Evolutionary conservation across 2,329 filamentous ascomycete genomes (phyloP).

Genomic region (Pseudogymnoascus sp.): DNA sequence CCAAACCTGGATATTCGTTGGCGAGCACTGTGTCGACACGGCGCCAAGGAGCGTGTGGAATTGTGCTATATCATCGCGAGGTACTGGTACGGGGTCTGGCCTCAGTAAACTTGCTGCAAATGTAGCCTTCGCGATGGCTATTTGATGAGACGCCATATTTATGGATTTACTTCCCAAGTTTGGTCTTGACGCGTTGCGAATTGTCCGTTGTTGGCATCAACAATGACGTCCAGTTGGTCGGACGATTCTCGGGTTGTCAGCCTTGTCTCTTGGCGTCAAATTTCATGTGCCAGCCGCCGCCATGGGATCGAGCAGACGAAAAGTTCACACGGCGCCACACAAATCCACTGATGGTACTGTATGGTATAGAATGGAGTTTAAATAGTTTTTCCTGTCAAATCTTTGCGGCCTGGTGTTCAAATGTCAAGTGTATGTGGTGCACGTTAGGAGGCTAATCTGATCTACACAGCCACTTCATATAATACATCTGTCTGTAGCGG

Average conservation of each 20-base stretch:
- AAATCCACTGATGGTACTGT: neutral
- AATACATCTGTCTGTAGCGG: neutral
- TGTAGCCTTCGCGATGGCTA: conserved; percentile 74
- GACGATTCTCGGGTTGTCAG: conserved; percentile 6
- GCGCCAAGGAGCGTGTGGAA: conserved; percentile 62
- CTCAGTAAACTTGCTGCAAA: conserved; percentile 68
- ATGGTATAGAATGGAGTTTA: neutral
- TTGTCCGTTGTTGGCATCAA: neutral
- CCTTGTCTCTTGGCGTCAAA: neutral
- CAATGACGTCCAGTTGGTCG: neutral
- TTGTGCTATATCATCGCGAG: conserved; percentile 61
- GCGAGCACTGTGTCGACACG: conserved; percentile 65
- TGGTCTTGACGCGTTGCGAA: neutral
- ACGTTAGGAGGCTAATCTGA: neutral
- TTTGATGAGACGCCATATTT: conserved; percentile 59
- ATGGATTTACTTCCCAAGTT: conserved; percentile 4
- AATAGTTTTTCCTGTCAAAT: neutral
- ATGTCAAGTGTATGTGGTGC: neutral
- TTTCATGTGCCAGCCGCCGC: neutral
- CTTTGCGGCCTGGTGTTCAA: neutral
- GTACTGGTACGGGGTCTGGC: conserved; percentile 63
- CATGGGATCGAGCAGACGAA: neutral
- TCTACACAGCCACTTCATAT: neutral
- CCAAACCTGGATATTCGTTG: conserved; percentile 81
- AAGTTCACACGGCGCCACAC: neutral